Conservation (phyloP, 2,329 filamentous ascomycete genomes). For the Aspergillus fischeri region DNA sequence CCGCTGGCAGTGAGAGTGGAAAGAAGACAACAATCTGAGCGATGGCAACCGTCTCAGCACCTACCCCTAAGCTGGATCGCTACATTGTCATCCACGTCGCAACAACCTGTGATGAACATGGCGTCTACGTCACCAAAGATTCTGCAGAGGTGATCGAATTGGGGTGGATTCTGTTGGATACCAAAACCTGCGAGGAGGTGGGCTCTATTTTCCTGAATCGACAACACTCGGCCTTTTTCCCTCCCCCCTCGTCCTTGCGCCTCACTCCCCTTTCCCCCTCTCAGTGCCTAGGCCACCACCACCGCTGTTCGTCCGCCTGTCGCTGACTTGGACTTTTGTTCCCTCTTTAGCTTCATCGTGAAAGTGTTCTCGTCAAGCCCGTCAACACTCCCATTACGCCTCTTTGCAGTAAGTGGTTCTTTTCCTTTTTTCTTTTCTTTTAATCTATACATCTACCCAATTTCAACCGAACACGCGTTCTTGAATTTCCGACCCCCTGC, state of each 20-base stretch:
- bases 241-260: constrained; percentile 1
- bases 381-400: constrained; percentile 98
- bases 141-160: constrained; percentile 99
- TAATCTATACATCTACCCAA: constrained; percentile 4
- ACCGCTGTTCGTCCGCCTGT: background rate
- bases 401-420: constrained; percentile 79
- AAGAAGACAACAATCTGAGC: constrained; percentile 18
- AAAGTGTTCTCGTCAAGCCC: constrained; percentile 95
- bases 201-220: constrained; percentile 28
- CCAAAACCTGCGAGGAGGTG: constrained; percentile 90
- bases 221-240: background rate
- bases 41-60: constrained; percentile 44
- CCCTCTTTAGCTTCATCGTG: constrained; percentile 71
- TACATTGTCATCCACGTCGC: constrained; percentile 98
- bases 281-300: constrained; percentile 12
- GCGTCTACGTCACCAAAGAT: constrained; percentile 98
- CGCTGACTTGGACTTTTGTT: constrained; percentile 21
- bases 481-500: constrained; percentile 1
- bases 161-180: constrained; percentile 93
- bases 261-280: background rate
- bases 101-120: constrained; percentile 98
- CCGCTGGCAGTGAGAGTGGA: constrained; percentile 23
- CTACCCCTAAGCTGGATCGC: constrained; percentile 77
- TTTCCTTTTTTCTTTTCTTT: background rate
- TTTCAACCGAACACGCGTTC: constrained; percentile 7